These are phyloP conservation scores for Ophiorrhiza pumila DNA, from an alignment of 257 asterid genomes.

Conservation along the genomic window DNA sequence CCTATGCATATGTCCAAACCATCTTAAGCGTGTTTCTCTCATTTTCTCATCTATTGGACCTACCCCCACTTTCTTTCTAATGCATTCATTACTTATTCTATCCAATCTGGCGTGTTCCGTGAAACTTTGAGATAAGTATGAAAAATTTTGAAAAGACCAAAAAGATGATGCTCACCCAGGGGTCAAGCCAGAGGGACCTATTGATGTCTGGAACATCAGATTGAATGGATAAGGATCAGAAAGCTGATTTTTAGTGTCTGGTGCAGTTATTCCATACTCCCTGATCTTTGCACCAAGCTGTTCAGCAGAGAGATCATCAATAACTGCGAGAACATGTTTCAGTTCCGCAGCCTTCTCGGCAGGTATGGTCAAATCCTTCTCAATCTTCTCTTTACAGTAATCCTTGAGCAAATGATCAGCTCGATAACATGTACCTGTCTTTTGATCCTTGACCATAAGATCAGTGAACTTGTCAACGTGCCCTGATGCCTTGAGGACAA, in stretches of 20 bases:
- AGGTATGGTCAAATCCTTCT: slow-evolving; percentile 51
- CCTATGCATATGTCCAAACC: too few relatives aligned
- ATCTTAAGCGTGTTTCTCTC: too few relatives aligned
- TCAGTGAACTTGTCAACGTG: slow-evolving; percentile 88
- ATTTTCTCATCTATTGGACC: not conserved
- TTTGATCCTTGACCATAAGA: slow-evolving; percentile 79
- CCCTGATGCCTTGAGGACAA: slow-evolving; percentile 81
- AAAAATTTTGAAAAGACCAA: not conserved
- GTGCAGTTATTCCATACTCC: slow-evolving; percentile 70
- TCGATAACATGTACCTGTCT: slow-evolving; percentile 64
- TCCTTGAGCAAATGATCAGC: slow-evolving; percentile 83
- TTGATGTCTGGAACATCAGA: slow-evolving; percentile 75
- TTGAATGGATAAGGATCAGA: slow-evolving; percentile 86
- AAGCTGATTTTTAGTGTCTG: slow-evolving; percentile 63
- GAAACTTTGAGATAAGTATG: not conserved
- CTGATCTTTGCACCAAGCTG: slow-evolving; percentile 72
- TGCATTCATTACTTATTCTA: too few relatives aligned
- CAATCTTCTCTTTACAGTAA: slow-evolving; percentile 69
- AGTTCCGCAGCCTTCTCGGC: slow-evolving; percentile 48
- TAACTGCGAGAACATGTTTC: slow-evolving; percentile 60
- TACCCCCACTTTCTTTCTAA: not conserved
- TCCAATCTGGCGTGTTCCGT: too few relatives aligned
- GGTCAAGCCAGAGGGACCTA: slow-evolving; percentile 67
- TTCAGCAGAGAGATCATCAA: slow-evolving; percentile 66
- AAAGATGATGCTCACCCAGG: slow-evolving; percentile 41